Base-by-base conservation (phyloP, 495 filamentous ascomycete species). In the Sphaerosporella brunnea region DNA sequence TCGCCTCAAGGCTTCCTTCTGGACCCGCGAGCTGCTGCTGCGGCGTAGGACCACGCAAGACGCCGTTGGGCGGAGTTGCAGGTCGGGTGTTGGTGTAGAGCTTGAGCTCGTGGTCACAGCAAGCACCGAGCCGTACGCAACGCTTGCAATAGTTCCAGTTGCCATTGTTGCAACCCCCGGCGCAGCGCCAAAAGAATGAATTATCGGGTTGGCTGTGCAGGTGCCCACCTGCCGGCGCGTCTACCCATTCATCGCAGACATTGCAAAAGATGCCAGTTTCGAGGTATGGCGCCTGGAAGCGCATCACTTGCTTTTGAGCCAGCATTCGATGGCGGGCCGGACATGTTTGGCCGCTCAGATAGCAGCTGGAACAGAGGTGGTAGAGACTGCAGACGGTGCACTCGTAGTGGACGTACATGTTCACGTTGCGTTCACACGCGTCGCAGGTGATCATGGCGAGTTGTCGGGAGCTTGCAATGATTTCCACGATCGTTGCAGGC, bases 241-340 rank as follows among this genome's bases (percentile, higher is more conserved):
- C 56, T 20, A 51, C 47, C 51, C 51, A 59, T 3, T 34, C 39
- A 28, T 54, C 51, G 35, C 56, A 59, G 43, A 53, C 23, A 3
- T 43, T 50, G 35, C 56, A 59, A 36, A 59, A 58, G 2, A 51
- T 9, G 10, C 56, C 56, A 3, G 32, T 18, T 37, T 53, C 36
- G 2, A 51, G 20, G 8, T 43, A 26, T 3, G 40, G 40, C 20
- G 23, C 26, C 26, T 7, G 9, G 13, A 13, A 11, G 21, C 8
- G 10, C 7, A 43, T 11, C 1, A 11, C 23, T 18, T 43, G 40
- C 20, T 43, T 43, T 18, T 43, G 40, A 13, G 2, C 15, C 1
- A 8, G 25, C 9, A 32, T 9, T 4, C 2, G 1, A n/a, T 46
- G 43, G 4, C 1, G 28, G 8, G 25, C 25, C 1, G 34, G 30